Evolutionary conservation across 345 rosid species (phyloP).

Genomic region (Rhodomyrtus tomentosa): DNA sequence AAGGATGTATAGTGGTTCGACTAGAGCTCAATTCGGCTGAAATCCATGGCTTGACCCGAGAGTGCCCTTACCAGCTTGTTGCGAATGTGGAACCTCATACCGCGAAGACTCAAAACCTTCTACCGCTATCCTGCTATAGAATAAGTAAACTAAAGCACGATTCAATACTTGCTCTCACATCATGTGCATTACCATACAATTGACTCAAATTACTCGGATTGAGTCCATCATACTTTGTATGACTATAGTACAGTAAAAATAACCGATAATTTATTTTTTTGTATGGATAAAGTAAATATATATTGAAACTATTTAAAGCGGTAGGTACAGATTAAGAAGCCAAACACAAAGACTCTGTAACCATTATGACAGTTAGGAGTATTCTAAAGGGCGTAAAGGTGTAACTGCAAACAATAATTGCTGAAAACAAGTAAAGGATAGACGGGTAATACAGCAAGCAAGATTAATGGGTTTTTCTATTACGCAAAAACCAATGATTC

Average conservation of each 20-base stretch:
- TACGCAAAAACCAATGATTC: no score
- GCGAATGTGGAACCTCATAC: fast-evolving
- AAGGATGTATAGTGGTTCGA: not conserved
- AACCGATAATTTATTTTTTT: not conserved
- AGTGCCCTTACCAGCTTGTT: fast-evolving
- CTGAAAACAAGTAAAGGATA: no score
- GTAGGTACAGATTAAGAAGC: no score
- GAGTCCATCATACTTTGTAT: not conserved
- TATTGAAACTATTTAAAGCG: no score
- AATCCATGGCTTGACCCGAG: not conserved
- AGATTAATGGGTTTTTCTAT: no score
- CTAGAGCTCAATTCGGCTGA: no score
- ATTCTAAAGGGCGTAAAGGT: no score
- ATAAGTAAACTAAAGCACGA: fast-evolving
- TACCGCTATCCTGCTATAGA: not conserved
- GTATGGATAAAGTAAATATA: no score
- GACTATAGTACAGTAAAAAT: not conserved
- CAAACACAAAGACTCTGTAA: no score
- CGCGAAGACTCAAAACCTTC: fast-evolving
- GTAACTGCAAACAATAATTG: no score
- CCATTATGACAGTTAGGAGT: no score
- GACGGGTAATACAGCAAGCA: no score
- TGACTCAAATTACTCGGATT: not conserved
- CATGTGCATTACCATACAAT: fast-evolving
- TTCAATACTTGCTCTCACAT: fast-evolving